Conservation (phyloP, 2,329 filamentous ascomycete genomes). For the Microsporum audouinii region DNA sequence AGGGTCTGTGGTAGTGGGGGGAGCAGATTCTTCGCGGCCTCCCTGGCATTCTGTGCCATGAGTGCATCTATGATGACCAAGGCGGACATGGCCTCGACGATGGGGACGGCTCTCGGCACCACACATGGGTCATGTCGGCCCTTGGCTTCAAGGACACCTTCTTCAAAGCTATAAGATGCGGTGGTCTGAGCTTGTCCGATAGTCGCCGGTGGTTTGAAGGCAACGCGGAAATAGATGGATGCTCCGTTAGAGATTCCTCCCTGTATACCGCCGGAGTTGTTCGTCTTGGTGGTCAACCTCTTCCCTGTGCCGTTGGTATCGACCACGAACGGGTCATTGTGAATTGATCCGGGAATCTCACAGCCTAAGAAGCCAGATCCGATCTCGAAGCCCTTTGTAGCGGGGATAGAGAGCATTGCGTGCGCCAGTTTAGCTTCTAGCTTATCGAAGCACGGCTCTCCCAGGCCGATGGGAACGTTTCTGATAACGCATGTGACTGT, state of each 20-base stretch:
- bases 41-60: conserved; percentile 63
- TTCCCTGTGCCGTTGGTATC: conserved; percentile 29
- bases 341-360: conserved; percentile 72
- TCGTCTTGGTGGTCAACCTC: conserved; percentile 73
- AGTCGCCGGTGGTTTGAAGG: conserved; percentile 89
- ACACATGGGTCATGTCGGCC: conserved; percentile 91
- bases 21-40: conserved; percentile 37
- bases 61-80: conserved; percentile 78
- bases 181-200: conserved; percentile 84
- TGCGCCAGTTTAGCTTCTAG: conserved; percentile 83
- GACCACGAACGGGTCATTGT: conserved; percentile 76
- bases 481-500: conserved; percentile 90
- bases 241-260: conserved; percentile 91
- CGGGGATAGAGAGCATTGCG: conserved; percentile 89
- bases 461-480: conserved; percentile 72
- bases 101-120: conserved; percentile 67
- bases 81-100: conserved; percentile 73
- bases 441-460: conserved; percentile 93
- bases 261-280: conserved; percentile 90
- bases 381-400: conserved; percentile 91
- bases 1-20: conserved; percentile 31
- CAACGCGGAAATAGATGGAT: conserved; percentile 86
- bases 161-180: conserved; percentile 61
- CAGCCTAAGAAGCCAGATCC: conserved; percentile 85
- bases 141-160: conserved; percentile 77